Evolutionary conservation across 257 asterid genomes (phyloP), one percentile per base, ranked within the genome.

Genomic region (Linderniella brevidens): DNA sequence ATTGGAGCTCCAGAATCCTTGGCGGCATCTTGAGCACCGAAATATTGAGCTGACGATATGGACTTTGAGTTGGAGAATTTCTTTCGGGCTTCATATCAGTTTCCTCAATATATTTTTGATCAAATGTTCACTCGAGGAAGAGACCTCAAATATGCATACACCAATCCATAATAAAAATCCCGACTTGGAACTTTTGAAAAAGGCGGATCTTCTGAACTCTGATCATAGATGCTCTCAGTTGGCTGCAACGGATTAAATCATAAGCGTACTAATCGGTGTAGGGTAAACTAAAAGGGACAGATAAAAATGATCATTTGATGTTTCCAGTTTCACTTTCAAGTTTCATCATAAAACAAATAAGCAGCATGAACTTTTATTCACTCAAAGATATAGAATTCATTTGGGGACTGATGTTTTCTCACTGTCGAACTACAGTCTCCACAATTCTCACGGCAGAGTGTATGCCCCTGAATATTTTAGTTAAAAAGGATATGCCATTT

Each of bases 21-120:
- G 56, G 69, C 64, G 62, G 68, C 77, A 65, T 61, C 68, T 59
- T 64, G 86, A 65, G 60, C 79, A 61, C 96, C 93, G 14, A 73
- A 90, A 70, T 46, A 90, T 73, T 90, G 99, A 37, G 99, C 96
- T 29, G 99, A 90, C 58, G 99, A 90, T 51, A 90, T 90, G 42
- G 99, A 79, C 69, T 90, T 90, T 12, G 99, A 96, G 67, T 81
- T 85, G 16, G 92, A 55, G 68, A 90, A 90, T 68, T 90, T 90
- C 82, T 85, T 90, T 74, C 99, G 74, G 9, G 99, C 96, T 65
- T 90, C 99, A n/a, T n/a, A 62, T 90, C 96, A 11, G 78, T 74
- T 70, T 90, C 99, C 75, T 85, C 94, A 54, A 77, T 70, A 94
- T 90, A 76, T 58, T 49, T 53, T 61, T 12, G 20, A 54, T 9